These are phyloP conservation scores for Podospora tetraspora DNA, from an alignment of 495 filamentous ascomycete genomes.

Conservation along the genomic window DNA sequence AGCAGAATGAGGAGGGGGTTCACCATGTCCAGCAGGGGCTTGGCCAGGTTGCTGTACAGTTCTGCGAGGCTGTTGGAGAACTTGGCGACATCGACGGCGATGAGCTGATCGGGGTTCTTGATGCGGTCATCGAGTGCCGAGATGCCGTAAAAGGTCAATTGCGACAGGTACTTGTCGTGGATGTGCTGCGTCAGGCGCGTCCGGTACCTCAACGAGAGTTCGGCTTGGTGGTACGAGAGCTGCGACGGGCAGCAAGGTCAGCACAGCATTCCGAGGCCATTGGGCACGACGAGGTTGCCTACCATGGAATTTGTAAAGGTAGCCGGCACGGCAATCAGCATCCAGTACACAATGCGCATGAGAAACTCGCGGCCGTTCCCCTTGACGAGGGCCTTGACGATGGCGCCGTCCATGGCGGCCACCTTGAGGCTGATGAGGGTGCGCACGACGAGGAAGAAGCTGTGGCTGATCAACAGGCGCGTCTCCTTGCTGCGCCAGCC, in stretches of 20 bases:
- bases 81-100: constrained; percentile 90
- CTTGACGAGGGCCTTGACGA: constrained; percentile 86
- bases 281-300: constrained; percentile 26
- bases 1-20: not conserved
- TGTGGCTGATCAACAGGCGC: constrained; percentile 77
- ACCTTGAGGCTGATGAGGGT: constrained; percentile 93
- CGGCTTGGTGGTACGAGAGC: constrained; percentile 97
- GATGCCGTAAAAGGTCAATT: constrained; percentile 97
- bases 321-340: constrained; percentile 93
- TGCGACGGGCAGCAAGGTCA: constrained; percentile 29
- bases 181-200: constrained; percentile 88
- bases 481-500: constrained; percentile 86
- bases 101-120: constrained; percentile 97
- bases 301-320: constrained; percentile 99
- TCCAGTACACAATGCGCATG: constrained; percentile 92
- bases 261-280: not conserved
- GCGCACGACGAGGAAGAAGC: constrained; percentile 70
- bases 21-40: constrained; percentile 88
- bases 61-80: constrained; percentile 95
- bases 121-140: constrained; percentile 94
- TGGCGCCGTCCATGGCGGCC: constrained; percentile 85
- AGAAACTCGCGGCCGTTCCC: constrained; percentile 90
- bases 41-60: constrained; percentile 95
- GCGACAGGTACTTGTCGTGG: constrained; percentile 85
- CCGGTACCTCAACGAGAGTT: constrained; percentile 85